phyloP scores from a whole-genome alignment of 257 asterid genomes.

The Penstemon davidsonii region DNA sequence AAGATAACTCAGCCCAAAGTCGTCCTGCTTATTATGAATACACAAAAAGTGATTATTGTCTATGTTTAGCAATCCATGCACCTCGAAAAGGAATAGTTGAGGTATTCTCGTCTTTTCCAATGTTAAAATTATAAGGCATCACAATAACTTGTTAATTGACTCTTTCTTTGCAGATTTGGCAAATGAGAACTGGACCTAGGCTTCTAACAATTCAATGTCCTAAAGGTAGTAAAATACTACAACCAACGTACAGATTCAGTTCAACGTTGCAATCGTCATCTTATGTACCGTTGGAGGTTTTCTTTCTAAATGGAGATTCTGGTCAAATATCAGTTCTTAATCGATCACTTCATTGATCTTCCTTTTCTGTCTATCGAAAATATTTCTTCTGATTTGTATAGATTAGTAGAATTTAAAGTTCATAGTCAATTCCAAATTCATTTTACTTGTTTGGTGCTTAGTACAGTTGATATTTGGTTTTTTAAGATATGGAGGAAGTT shows the following conservation, averaged over 20 bases:
- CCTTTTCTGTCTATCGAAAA: not conserved
- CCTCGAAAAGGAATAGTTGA: slow-evolving; percentile 95
- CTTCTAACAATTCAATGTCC: slow-evolving; percentile 83
- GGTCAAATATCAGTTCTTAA: slow-evolving; percentile 84
- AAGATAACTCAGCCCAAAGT: slow-evolving; percentile 41
- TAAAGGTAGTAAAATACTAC: slow-evolving; percentile 86
- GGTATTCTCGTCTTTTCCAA: slow-evolving; percentile 41
- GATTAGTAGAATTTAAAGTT: slow-evolving; percentile 9
- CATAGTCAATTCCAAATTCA: not conserved
- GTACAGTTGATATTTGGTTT: no score
- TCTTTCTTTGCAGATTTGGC: slow-evolving; percentile 71
- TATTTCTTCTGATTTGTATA: slow-evolving; percentile 31
- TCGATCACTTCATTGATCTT: slow-evolving; percentile 49
- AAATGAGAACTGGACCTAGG: slow-evolving; percentile 97
- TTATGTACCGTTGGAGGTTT: slow-evolving; percentile 74
- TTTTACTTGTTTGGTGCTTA: no score
- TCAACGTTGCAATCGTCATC: slow-evolving; percentile 45
- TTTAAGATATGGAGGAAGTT: no score
- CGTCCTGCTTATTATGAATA: slow-evolving; percentile 40
- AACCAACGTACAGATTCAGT: slow-evolving; percentile 83
- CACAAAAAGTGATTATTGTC: slow-evolving; percentile 77
- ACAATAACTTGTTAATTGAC: not conserved
- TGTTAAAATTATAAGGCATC: no score
- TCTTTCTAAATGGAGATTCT: slow-evolving; percentile 92
- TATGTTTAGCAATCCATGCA: slow-evolving; percentile 95